Base-by-base conservation (phyloP, 179 eudicot genomes). In the Beta corolliflora region DNA sequence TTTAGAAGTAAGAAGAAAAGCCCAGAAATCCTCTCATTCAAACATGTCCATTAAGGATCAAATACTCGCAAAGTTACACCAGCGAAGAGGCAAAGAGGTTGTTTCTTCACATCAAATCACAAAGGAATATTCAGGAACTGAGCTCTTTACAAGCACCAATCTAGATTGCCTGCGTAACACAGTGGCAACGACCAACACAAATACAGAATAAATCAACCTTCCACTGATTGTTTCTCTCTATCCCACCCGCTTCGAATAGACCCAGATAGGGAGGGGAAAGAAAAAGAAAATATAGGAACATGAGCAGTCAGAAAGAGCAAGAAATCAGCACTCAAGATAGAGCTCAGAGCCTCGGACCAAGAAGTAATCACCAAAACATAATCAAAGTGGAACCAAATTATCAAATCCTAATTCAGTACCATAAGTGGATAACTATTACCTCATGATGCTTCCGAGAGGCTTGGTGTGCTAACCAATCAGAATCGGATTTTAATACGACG, bases 361-460 rank as follows among this genome's bases (percentile, higher is more conserved):
- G 16, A 66, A 25, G 19, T 6, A 31, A 29, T 31, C 5, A 29
- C 3, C 71, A 14, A 66, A 29, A 9, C 41, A 14, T 66, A 66
- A 66, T 12, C 46, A 66, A 18, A 11, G 48, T 31, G 13, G 8
- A 12, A 66, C 13, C 71, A 25, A 7, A 14, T 13, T 31, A 31
- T 31, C 36, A 66, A 5, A 13, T 8, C 25, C 48, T 5, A 8
- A 36, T n/a, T 14, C 15, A 15, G 36, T 36, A 68, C 50, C 36
- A 68, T 48, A 48, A 48, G 5, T 48, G 71, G n/a, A 67, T 19
- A 78, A 82, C 21, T 46, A 65, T 83, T 84, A 95, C 98, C 97
- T 95, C 98, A 36, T 87, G 92, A 86, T 95, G 98, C 83, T 92
- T 92, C 72, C 94, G 92, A 87, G 98, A 93, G 78, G 88, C 94